Evolutionary conservation across 2,329 filamentous ascomycete genomes (phyloP), one percentile per base, ranked within the genome.

Genomic region (Colletotrichum echinochloae): DNA sequence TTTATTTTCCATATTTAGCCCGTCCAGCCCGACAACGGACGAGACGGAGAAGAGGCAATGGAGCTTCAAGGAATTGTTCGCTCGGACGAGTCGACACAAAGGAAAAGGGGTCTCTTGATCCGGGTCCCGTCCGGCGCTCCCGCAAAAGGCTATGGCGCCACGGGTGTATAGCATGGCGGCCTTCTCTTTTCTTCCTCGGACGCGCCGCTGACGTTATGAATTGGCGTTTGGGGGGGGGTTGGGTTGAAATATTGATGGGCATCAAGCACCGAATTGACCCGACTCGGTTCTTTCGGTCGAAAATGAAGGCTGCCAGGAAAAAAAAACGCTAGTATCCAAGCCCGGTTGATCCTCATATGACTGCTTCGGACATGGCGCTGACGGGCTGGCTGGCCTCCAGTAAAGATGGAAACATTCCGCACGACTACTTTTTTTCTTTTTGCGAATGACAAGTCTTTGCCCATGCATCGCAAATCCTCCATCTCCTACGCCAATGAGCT

Each of bases 31-130:
- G 18, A 35, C 64, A 14, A 35, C 68, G 12, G 66, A 55, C 28
- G 62, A 60, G 18, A 18, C 60, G 16, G 66, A 65, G 12, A 70
- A 39, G 33, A 56, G 23, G 18, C 39, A 54, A n/a, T 63, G 70
- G 72, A 65, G 66, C 62, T 26, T 73, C 23, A 59, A 63, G 14
- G 57, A 72, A 9, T 26, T 73, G 7, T 70, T 73, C 26, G 62
- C 54, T 11, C 59, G 70, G 11, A 55, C 56, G 3, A 54, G 35
- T 12, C 54, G 66, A 7, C 51, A 66, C 7, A 73, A 73, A 26
- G 57, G 55, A 5, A 70, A 72, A 49, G 66, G 61, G 52, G 26
- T 54, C 9, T 56, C 49, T 12, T 51, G 5, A 60, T 20, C 33
- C 28, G 12, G 18, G 63, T 18, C n/a, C 60, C 49, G 28, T 37